Evolutionary conservation across 2,329 filamentous ascomycete species (phyloP), one percentile per base, ranked within the genome.

Genomic region (Venturia oleaginea): DNA sequence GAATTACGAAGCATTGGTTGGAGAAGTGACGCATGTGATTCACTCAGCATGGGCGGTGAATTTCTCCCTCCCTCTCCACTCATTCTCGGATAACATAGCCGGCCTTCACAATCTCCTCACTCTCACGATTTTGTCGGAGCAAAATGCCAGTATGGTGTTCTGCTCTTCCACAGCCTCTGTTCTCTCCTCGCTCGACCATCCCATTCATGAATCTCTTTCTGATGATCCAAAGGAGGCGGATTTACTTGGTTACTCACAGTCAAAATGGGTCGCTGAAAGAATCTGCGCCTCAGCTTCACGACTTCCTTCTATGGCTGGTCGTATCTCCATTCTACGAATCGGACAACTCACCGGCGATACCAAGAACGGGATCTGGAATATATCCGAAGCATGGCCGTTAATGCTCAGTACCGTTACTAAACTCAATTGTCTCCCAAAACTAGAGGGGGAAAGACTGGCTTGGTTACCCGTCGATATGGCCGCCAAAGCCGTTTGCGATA

Each of bases 31-130:
- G 0, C 70, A 71, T 15, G 75, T 83, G 24, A 79, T 84, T 30
- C 81, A 84, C 72, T 76, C 76, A 66, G 80, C 82, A 0, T 84
- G 82, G 82, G 74, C 80, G 0, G 82, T 84, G 34, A 84, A 84
- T 69, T 85, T 85, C 74, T 83, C 82, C 69, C 76, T 84, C 67
- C 73, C 73, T 0, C 74, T 84, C 1, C 72, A 74, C 1, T 80
- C 76, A 62, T 84, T 84, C 67, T 69, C 72, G 4, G 76, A 80
- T 38, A 72, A 75, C 66, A 76, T 84, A 22, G 71, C 69, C 0
- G 75, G 78, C 11, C 32, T 57, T 13, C 30, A 30, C 48, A 59
- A 57, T 13, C 48, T 63, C 30, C 7, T 63, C 17, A 4, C 46
- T 17, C 34, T 59, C 5, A 30, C 48, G 5, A 22, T 48, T 13